These are phyloP conservation scores for Grammothele lineata DNA, from an alignment of 768 basidiomycete species.

Conservation along the genomic window DNA sequence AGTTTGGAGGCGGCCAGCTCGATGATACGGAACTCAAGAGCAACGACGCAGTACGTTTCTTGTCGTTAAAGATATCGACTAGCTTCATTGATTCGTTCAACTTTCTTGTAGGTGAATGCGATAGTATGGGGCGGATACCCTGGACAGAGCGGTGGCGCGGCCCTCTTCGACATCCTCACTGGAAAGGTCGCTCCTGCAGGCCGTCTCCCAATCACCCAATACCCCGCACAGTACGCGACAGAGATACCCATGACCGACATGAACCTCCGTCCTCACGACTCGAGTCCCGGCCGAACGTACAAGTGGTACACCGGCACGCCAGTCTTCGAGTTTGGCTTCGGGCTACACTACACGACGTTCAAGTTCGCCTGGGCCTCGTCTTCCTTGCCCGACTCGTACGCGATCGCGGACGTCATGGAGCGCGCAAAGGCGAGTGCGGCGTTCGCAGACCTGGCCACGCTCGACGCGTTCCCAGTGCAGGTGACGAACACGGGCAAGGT, in stretches of 20 bases:
- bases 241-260: constrained; percentile 57
- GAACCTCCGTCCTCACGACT: constrained; percentile 43
- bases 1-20: constrained; percentile 56
- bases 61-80: too few relatives aligned
- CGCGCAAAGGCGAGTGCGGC: constrained; percentile 15
- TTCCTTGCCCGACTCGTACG: constrained; percentile 25
- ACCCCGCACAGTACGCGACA: constrained; percentile 44
- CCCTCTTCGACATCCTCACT: constrained; percentile 46
- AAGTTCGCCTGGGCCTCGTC: constrained; percentile 32
- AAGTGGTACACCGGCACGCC: constrained; percentile 51
- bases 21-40: constrained; percentile 44
- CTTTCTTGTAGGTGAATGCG: constrained; percentile 43
- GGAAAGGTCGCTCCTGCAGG: constrained; percentile 52
- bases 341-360: constrained; percentile 53
- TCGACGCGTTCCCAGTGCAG: constrained; percentile 46
- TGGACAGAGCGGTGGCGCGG: constrained; percentile 50
- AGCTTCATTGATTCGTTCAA: too few relatives aligned
- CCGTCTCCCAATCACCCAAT: constrained; percentile 52
- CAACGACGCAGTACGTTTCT: constrained; percentile 34
- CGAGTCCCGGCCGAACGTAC: constrained; percentile 53
- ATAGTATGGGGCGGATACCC: constrained; percentile 57
- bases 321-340: constrained; percentile 49
- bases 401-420: constrained; percentile 37
- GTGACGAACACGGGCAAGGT: constrained; percentile 46
- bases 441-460: constrained; percentile 38